Percentiles rank a stretch among this genome's conserved stretches.
Evolutionary conservation across 2,329 filamentous ascomycete genomes (phyloP).

Genomic region (Torrubiellomyces zombiae): DNA sequence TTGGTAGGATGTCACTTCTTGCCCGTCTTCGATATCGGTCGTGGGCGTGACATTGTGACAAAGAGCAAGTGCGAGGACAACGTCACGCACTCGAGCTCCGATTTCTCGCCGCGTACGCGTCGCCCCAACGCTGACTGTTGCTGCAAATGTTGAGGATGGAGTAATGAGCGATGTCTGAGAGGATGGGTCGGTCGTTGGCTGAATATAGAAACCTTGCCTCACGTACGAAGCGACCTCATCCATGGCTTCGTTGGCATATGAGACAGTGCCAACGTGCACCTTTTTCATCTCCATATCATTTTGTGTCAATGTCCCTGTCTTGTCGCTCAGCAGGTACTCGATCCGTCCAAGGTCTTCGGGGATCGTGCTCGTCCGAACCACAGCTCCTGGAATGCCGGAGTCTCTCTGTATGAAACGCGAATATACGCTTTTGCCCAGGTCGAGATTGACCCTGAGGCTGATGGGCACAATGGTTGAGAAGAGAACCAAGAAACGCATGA

Average conservation of each 20-base stretch:
- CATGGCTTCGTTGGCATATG: conserved; percentile 97
- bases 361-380: conserved; percentile 93
- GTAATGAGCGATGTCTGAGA: conserved; percentile 46
- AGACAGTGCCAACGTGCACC: conserved; percentile 94
- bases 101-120: conserved; percentile 87
- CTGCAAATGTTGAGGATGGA: conserved; percentile 53
- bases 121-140: conserved; percentile 42
- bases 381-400: conserved; percentile 72
- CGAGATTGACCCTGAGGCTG: conserved; percentile 86
- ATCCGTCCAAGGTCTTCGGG: conserved; percentile 91
- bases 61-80: conserved; percentile 78
- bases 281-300: conserved; percentile 99
- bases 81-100: conserved; percentile 77
- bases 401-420: conserved; percentile 91
- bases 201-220: conserved; percentile 58
- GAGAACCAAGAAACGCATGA: conserved; percentile 92
- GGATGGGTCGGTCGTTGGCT: conserved; percentile 25
- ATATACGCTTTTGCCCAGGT: conserved; percentile 94
- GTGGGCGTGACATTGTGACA: conserved; percentile 94
- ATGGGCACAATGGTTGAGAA: conserved; percentile 99
- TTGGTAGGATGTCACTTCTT: conserved; percentile 71
- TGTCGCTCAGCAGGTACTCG: conserved; percentile 91
- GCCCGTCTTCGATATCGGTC: conserved; percentile 60
- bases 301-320: conserved; percentile 93
- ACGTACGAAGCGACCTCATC: conserved; percentile 85